phyloP scores from a whole-genome alignment of 129 eudicot species.

The Lonicera japonica region DNA sequence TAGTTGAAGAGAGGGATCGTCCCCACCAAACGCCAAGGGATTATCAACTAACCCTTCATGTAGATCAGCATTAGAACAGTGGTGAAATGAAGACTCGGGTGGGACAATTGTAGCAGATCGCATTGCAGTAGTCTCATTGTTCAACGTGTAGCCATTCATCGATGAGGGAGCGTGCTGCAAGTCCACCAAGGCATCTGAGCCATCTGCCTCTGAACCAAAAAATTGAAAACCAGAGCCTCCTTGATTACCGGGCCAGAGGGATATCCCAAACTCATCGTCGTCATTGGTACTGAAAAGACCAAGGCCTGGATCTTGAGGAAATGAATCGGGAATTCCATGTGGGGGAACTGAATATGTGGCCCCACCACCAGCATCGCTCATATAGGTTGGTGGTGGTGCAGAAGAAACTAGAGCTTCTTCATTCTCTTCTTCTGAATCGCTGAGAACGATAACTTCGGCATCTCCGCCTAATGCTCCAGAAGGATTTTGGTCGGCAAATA shows the following conservation, averaged over 20 bases:
- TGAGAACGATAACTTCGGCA: conserved; percentile 63
- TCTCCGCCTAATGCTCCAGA: conserved; percentile 34
- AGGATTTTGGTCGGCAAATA: conserved; percentile 25
- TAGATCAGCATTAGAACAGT: conserved; percentile 32
- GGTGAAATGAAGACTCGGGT: conserved; percentile 45
- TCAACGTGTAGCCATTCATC: conserved; percentile 46
- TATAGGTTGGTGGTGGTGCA: conserved; percentile 21
- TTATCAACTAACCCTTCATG: conserved; percentile 62
- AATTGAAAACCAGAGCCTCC: conserved; percentile 64
- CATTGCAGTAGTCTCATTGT: conserved; percentile 50
- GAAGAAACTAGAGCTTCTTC: conserved; percentile 35
- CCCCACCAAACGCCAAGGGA: conserved; percentile 66
- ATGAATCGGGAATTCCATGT: conserved; percentile 43
- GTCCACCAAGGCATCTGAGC: conserved; percentile 44
- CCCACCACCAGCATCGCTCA: conserved; percentile 18
- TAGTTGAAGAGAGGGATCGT: conserved; percentile 84
- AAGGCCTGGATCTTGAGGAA: conserved; percentile 41
- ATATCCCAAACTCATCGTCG: conserved; percentile 60
- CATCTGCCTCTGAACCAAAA: conserved; percentile 61
- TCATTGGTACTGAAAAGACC: conserved; percentile 41
- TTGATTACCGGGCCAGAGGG: conserved; percentile 57
- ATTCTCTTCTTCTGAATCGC: conserved; percentile 88
- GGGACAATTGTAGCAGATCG: conserved; percentile 42
- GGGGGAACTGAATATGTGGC: conserved; percentile 30
- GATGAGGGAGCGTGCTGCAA: conserved; percentile 38